Percentiles rank a stretch among this genome's conserved stretches.
Conservation (phyloP, 2,329 filamentous ascomycete species). For the Calonectria hawksworthii region DNA sequence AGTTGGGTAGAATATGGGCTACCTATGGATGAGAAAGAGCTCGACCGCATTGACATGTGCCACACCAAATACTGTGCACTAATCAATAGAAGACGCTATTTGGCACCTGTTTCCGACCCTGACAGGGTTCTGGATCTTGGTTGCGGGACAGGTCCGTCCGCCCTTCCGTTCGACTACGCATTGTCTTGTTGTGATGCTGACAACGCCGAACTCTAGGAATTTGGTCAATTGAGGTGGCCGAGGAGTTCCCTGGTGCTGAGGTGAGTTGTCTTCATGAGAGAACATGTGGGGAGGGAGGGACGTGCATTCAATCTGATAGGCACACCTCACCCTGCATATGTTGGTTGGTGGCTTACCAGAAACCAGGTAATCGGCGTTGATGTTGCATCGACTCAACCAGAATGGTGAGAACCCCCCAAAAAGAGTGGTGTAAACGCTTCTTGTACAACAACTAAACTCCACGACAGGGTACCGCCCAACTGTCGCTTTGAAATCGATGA, state of each 20-base stretch:
- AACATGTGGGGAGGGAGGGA: too few relatives aligned
- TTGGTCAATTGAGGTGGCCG: constrained; percentile 57
- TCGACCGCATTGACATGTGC: constrained; percentile 58
- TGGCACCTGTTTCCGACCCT: constrained; percentile 41
- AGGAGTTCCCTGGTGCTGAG: constrained; percentile 32
- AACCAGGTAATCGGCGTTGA: constrained; percentile 38
- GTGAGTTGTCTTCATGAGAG: constrained; percentile 3
- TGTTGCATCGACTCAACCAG: constrained; percentile 39
- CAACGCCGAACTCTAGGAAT: constrained; percentile 37
- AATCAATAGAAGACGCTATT: constrained; percentile 44
- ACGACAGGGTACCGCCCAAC: constrained; percentile 54
- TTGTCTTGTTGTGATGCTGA: not conserved
- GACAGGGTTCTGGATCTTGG: constrained; percentile 50
- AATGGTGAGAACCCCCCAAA: constrained; percentile 26
- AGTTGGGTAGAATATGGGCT: constrained; percentile 52
- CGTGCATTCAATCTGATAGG: not conserved
- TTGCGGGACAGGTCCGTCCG: constrained; percentile 45
- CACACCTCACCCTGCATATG: not conserved
- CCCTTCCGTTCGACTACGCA: not conserved
- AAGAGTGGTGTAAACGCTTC: not conserved
- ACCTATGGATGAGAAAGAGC: constrained; percentile 57
- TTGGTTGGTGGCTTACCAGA: not conserved
- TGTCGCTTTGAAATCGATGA: constrained; percentile 55
- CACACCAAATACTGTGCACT: constrained; percentile 53
- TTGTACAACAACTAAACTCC: not conserved